Evolutionary conservation across 768 basidiomycete genomes (phyloP), one percentile per base, ranked within the genome.

Genomic region (Pleurotus sapidus): DNA sequence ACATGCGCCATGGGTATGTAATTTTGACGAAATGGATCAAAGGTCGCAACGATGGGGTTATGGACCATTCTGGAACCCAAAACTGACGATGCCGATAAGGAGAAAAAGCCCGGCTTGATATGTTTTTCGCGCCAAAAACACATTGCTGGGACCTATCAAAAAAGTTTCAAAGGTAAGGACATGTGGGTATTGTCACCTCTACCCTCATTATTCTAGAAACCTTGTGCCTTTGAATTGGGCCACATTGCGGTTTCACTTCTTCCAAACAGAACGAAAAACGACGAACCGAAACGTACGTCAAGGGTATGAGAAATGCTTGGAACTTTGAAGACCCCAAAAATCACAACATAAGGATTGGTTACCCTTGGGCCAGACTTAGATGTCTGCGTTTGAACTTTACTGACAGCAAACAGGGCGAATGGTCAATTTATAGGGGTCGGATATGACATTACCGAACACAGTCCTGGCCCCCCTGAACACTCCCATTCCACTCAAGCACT

Each of bases 241-340:
- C 25, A 27, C 23, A 14, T 48, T 48, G 20, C 23, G 46, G 46
- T 15, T 34, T 15, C 49, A 6, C 49, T 34, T 14, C 17, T 54
- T 54, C 51, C 39, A 54, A 54, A 42, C 38, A 54, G 51, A 54
- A 54, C n/a, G n/a, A 30, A 8, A 25, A 30, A 42, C 14, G 15
- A 45, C n/a, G 42, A 51, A 37, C 49, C 37, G 30, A 15, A 12
- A 39, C 51, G 39, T 54, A 17, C 34, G 23, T 23, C n/a, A 11
- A 50, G 25, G 49, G 51, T 42, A 54, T 54, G 51, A 54, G 51
- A 54, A 54, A 42, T 25, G 39, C 51, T 40, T 54, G 39, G 51
- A 23, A 12, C 20, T 11, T 23, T 30, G 51, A 25, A 42, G 17
- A 54, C 34, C 51, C 51, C 51, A 39, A 42, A 53, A 20, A 20